Percentiles rank a stretch among this genome's conserved stretches.
These are phyloP conservation scores for Globisporangium lucens DNA, from an alignment of 352 stramenopile species.

Conservation along the genomic window DNA sequence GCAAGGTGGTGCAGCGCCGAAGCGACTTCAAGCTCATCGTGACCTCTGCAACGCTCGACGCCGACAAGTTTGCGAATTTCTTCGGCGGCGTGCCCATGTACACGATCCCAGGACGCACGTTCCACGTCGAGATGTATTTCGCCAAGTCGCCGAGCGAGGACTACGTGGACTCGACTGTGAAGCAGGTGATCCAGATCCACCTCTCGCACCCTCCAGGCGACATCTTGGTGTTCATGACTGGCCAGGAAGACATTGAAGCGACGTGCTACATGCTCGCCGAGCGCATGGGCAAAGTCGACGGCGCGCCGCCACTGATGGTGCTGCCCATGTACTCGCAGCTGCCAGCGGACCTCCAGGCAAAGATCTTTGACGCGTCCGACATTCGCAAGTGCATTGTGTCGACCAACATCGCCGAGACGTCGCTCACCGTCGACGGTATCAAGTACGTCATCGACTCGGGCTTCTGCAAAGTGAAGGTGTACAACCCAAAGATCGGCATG, in stretches of 20 bases:
- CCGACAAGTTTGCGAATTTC: slow-evolving; percentile 96
- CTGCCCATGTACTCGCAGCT: slow-evolving; percentile 99
- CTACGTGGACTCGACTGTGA: slow-evolving; percentile 98
- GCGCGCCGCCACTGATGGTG: slow-evolving; percentile 93
- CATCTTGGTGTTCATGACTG: slow-evolving; percentile 99
- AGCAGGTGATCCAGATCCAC: slow-evolving; percentile 98
- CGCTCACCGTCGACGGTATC: slow-evolving; percentile 95
- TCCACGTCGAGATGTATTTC: slow-evolving; percentile 84
- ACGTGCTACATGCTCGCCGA: slow-evolving; percentile 94
- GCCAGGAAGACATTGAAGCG: slow-evolving; percentile 98
- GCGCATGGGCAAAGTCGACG: slow-evolving; percentile 93
- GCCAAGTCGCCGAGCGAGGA: slow-evolving; percentile 95
- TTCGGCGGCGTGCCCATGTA: slow-evolving; percentile 98
- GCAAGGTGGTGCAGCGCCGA: slow-evolving; percentile 86
- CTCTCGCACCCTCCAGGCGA: slow-evolving; percentile 96
- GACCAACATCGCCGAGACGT: slow-evolving; percentile 98
- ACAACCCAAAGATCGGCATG: slow-evolving; percentile 99
- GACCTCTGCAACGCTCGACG: slow-evolving; percentile 96
- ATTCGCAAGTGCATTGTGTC: slow-evolving; percentile 97
- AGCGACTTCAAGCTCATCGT: slow-evolving; percentile 91
- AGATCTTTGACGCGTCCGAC: slow-evolving; percentile 96
- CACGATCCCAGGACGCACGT: slow-evolving; percentile 91
- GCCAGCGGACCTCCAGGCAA: slow-evolving; percentile 96
- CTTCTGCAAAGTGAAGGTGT: slow-evolving; percentile 99
- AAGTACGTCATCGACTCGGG: slow-evolving; percentile 98